Evolutionary conservation across 2,329 filamentous ascomycete species (phyloP).

Genomic region (Hymenoscyphus occultus): DNA sequence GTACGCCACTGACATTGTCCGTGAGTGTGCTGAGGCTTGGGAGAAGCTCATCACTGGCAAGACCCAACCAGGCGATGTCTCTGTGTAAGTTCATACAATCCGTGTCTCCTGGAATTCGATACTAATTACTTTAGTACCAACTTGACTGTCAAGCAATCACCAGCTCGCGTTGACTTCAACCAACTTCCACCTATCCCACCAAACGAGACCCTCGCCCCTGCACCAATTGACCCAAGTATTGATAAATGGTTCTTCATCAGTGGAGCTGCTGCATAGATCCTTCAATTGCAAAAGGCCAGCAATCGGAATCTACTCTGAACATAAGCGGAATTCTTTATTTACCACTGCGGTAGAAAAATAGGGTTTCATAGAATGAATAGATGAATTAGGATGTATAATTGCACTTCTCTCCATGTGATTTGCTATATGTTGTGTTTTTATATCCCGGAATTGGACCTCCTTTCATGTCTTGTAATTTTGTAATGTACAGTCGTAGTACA

Average conservation of each 20-base stretch:
- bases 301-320: background rate
- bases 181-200: constrained; percentile 74
- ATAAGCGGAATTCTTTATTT: constrained; percentile 8
- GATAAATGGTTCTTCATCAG: constrained; percentile 99
- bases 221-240: constrained; percentile 90
- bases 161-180: constrained; percentile 65
- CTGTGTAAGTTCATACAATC: constrained; percentile 61
- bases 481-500: constrained; percentile 4
- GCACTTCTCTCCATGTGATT: background rate
- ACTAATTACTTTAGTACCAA: constrained; percentile 64
- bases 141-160: constrained; percentile 69
- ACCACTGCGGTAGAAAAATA: background rate
- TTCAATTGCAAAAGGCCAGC: background rate
- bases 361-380: constrained; percentile 1
- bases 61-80: constrained; percentile 72
- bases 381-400: constrained; percentile 3
- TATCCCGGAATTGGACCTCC: background rate
- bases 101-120: constrained; percentile 25
- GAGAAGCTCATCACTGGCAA: constrained; percentile 93
- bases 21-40: constrained; percentile 96
- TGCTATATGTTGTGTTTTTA: background rate
- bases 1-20: constrained; percentile 93
- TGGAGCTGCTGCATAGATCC: constrained; percentile 75
- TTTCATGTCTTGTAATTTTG: background rate
- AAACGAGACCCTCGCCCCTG: constrained; percentile 76